phyloP scores from a whole-genome alignment of 2,329 filamentous ascomycete genomes.

The Fusarium caatingaense region DNA sequence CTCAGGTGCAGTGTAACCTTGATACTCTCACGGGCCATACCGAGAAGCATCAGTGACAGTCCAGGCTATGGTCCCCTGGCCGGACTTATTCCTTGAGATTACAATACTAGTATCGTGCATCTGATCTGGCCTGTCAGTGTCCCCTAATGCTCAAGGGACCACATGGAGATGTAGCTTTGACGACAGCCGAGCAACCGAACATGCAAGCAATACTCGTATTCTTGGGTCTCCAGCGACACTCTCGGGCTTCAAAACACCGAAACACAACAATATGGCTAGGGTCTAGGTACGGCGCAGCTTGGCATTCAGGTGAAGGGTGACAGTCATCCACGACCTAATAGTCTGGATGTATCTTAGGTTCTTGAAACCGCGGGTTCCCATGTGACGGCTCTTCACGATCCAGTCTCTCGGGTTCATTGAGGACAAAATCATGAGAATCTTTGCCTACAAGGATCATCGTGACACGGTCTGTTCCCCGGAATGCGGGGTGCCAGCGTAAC shows the following conservation, averaged over 20 bases:
- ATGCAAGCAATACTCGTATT: not conserved
- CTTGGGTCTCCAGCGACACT: rapidly evolving
- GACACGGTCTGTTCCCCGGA: constrained; percentile 1
- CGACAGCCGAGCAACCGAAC: not conserved
- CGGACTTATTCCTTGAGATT: rapidly evolving
- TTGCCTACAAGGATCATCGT: not conserved
- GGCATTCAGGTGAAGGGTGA: not conserved
- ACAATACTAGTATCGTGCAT: not conserved
- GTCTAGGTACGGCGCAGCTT: too few relatives aligned
- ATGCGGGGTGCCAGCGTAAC: constrained; percentile 3
- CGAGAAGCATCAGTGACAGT: not conserved
- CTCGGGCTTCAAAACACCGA: not conserved
- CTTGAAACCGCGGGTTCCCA: not conserved
- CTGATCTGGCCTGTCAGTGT: not conserved
- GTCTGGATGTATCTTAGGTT: not conserved
- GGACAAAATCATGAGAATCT: not conserved
- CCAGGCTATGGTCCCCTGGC: not conserved
- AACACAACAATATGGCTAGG: not conserved
- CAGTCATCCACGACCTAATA: not conserved
- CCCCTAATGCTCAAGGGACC: not conserved
- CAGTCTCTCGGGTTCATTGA: not conserved
- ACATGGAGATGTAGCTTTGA: not conserved
- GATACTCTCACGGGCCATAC: not conserved
- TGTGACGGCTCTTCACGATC: not conserved
- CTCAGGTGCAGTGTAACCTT: not conserved